phyloP scores from a whole-genome alignment of 208 protist species.

The Trypanosoma avium region DNA sequence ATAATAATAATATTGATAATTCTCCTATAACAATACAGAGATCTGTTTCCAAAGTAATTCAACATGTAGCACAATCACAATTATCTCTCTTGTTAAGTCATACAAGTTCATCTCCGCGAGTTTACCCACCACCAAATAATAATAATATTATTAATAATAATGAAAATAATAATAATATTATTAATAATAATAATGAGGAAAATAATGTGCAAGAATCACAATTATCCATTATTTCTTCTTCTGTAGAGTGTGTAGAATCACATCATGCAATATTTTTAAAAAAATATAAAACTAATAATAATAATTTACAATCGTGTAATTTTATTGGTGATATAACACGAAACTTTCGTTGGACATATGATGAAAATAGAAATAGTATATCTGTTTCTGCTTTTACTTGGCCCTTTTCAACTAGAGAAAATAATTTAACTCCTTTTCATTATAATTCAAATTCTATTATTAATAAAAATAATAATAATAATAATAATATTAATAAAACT shows the following conservation, averaged over 20 bases:
- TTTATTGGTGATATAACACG: conserved; percentile 21
- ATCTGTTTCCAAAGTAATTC: conserved; percentile 9
- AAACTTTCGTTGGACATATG: conserved; percentile 22
- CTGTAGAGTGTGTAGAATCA: conserved; percentile 16
- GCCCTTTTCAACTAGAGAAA: conserved; percentile 14
- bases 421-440: not conserved
- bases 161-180: no score
- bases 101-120: not conserved
- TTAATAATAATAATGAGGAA: no score
- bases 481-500: no score
- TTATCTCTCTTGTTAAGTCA: conserved; percentile 16
- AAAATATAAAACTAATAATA: not conserved
- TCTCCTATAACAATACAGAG: not conserved
- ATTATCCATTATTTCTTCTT: conserved; percentile 4
- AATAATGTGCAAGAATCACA: not conserved
- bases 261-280: not conserved
- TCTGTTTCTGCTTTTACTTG: conserved; percentile 24
- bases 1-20: no score
- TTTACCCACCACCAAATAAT: not conserved
- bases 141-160: no score
- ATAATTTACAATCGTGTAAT: not conserved
- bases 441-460: not conserved
- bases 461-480: not conserved
- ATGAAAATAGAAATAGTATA: conserved; percentile 1
- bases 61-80: conserved; percentile 18